Base-by-base conservation (phyloP, 2,329 filamentous ascomycete species). In the Moelleriella libera region DNA sequence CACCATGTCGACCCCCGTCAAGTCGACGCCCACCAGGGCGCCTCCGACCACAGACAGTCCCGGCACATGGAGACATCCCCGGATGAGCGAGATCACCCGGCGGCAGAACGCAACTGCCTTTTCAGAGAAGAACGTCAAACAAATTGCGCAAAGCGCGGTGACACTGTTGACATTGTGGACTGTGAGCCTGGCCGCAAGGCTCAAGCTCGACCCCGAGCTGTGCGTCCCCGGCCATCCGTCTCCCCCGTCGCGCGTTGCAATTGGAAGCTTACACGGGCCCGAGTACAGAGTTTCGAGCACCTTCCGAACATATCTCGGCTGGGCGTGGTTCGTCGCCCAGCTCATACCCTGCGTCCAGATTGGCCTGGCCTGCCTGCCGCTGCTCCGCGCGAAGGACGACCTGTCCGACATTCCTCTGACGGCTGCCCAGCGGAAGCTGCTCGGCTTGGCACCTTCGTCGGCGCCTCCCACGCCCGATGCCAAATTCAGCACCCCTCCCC, bases 401-500 rank as follows among this genome's bases (percentile, higher is more conserved):
- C 75, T 96, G 52, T 72, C 81, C 63, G 92, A 98, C 63, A 94
- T 98, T 45, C 81, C 90, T 51, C 76, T 98, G 54, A 96, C 90
- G 9, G 52, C 60, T 31, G 59, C 62, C 42, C 92, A 97, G 69
- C 84, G 90, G 51, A 75, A 82, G 53, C 76, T 95, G 11, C 78
- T 98, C 46, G 89, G 88, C 44, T 78, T 98, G 4, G 76, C 83
- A 40, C 82, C 87, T 3, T 78, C 74, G 49, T 72, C 74, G 3
- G 65, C 68, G 2, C 69, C 76, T 3, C 76, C 83, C 0, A 84
- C 82, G 0, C 82, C 87, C 2, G 81, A 83, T 41, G 76, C 77
- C 49, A 60, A 58, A 39, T 94, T 86, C 64, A 80, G 83, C 56
- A 96, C 90, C 1, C 90, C 90, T 4, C 90, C 90, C 2, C 80